Evolutionary conservation across 331 rosid genomes (phyloP), one percentile per base, ranked within the genome.

Genomic region (Telfairia occidentalis): DNA sequence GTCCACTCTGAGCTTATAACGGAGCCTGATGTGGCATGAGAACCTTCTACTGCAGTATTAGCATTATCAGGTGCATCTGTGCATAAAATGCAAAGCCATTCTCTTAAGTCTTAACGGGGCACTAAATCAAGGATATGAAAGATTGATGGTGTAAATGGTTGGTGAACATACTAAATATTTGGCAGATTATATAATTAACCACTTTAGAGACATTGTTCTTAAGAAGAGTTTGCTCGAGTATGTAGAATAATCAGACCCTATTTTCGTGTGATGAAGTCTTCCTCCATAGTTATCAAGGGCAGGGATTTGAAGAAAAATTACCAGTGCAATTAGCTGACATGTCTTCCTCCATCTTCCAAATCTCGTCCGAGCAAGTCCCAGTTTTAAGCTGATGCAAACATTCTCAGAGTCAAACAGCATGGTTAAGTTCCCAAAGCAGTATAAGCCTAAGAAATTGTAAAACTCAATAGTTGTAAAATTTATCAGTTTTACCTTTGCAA

Each of bases 341-440:
- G 61, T 49, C 50, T 50, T 73, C 87, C 70, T 64, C 90, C 74
- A 66, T 80, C 84, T 75, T 86, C 96, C 88, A 77, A 18, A 81
- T 75, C 71, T 83, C 86, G 82, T 87, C 87, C 85, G 78, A 81
- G 75, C 46, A 64, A 76, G 81, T 45, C 81, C 88, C 92, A 35
- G 69, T 34, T 79, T 90, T 77, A 30, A 92, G 88, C 99, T 92
- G 89, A 67, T 54, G 76, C 45, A 87, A 69, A 84, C 29, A 85
- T 71, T 71, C 83, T 71, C 83, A 83, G 83, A 57, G 81, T 90
- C 86, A 83, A 58, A 76, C 74, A 55, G 43, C 76, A 40, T 78
- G 66, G 8, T 63, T 80, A 55, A 75, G 30, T 71, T 69, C 58
- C 69, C 1, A 73, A 5, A 79, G 74, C 19, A 43, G 58, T 34